Percentiles rank a stretch among this genome's conserved stretches.
Evolutionary conservation across 306 rosid species (phyloP).

Genomic region (Castanea sativa): DNA sequence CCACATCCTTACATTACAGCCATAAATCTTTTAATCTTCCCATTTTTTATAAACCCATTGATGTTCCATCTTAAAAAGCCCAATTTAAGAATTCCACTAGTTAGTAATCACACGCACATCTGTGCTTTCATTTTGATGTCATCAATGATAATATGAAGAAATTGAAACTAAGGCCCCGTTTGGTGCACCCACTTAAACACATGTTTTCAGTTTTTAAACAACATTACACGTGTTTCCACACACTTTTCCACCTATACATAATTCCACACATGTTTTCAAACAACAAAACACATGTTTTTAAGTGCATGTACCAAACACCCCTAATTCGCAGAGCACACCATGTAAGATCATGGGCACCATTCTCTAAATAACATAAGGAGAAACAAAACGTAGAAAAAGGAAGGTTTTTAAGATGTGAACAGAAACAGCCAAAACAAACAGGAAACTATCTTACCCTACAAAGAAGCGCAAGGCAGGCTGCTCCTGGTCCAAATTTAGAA

Average conservation of each 20-base stretch:
- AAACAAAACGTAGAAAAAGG: not conserved
- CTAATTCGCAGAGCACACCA: not conserved
- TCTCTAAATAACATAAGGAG: not conserved
- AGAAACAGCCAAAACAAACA: not conserved
- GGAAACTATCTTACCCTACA: slow-evolving; percentile 67
- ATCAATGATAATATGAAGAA: not conserved
- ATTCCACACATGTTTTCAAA: too few relatives aligned
- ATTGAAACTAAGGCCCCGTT: not conserved
- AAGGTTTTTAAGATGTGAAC: not conserved
- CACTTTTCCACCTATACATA: too few relatives aligned
- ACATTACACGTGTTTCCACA: too few relatives aligned
- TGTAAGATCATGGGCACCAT: not conserved
- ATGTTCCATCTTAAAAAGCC: not conserved
- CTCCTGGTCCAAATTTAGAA: slow-evolving; percentile 94
- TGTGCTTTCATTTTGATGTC: not conserved
- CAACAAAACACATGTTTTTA: too few relatives aligned
- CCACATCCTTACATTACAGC: not conserved
- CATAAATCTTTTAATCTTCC: not conserved
- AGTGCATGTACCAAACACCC: too few relatives aligned
- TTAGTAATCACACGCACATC: not conserved
- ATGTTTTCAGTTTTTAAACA: too few relatives aligned
- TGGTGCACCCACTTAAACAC: too few relatives aligned
- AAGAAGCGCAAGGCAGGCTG: slow-evolving; percentile 98
- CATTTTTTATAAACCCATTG: not conserved
- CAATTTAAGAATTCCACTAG: not conserved